Percentiles rank a stretch among this genome's conserved stretches.
These are phyloP conservation scores for Podaxis sp. DNA, from an alignment of 768 basidiomycete genomes.

Conservation along the genomic window DNA sequence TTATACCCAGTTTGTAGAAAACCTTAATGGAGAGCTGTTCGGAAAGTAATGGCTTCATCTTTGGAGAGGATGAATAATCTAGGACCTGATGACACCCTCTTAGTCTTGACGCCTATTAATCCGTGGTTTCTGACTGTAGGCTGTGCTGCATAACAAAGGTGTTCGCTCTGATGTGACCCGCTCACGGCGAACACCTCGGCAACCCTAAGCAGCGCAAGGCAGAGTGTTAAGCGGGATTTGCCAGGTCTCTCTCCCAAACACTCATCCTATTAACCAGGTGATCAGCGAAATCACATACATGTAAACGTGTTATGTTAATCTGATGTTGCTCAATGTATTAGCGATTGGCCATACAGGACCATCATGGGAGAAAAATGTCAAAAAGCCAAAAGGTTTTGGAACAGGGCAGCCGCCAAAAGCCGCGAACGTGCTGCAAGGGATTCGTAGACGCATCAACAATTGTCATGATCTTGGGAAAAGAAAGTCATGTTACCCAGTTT, in stretches of 20 bases:
- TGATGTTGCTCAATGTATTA: background rate
- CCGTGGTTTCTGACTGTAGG: background rate
- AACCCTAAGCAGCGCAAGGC: background rate
- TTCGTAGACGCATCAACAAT: background rate
- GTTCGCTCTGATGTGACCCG: background rate
- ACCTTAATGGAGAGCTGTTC: background rate
- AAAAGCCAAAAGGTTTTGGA: background rate
- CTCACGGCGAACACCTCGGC: background rate
- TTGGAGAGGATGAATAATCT: background rate
- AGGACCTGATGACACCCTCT: conserved; percentile 12
- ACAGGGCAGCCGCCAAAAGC: background rate
- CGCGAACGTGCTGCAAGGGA: background rate
- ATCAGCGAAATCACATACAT: background rate
- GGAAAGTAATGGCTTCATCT: background rate
- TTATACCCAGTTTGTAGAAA: background rate
- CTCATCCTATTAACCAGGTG: background rate
- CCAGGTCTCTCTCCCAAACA: background rate
- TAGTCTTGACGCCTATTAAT: background rate
- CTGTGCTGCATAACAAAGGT: background rate
- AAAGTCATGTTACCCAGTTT: background rate
- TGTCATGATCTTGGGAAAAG: background rate
- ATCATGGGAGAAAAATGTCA: background rate
- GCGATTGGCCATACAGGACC: background rate
- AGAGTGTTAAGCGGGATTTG: background rate
- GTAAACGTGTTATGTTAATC: background rate